These are phyloP conservation scores for Calycina marina DNA, from an alignment of 2,329 filamentous ascomycete genomes.

Conservation along the genomic window DNA sequence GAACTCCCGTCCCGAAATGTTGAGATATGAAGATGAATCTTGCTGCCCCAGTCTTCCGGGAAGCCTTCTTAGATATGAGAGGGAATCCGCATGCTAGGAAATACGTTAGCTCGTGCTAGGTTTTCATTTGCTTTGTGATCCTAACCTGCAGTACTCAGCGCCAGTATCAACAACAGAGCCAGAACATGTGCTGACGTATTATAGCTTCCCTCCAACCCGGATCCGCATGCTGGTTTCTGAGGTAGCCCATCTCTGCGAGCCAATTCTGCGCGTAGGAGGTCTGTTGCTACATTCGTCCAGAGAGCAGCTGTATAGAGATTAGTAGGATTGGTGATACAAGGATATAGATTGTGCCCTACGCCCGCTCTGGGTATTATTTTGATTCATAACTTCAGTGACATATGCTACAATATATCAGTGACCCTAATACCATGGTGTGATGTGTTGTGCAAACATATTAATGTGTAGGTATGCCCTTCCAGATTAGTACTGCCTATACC, in stretches of 20 bases:
- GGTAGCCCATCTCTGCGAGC: slow-evolving; percentile 30
- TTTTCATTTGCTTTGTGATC: slow-evolving; percentile 2
- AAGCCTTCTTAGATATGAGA: slow-evolving; percentile 20
- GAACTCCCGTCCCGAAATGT: slow-evolving; percentile 68
- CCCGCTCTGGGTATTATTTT: not conserved
- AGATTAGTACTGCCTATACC: too few species aligned
- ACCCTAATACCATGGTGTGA: slow-evolving; percentile 1
- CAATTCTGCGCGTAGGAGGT: slow-evolving; percentile 33
- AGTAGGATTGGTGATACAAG: not conserved
- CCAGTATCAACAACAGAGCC: slow-evolving; percentile 41
- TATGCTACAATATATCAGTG: not conserved
- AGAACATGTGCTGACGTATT: slow-evolving; percentile 40
- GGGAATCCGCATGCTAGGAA: slow-evolving; percentile 23
- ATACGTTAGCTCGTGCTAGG: slow-evolving; percentile 4
- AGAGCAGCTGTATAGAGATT: not conserved
- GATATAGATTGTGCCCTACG: not conserved
- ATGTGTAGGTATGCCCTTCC: not conserved
- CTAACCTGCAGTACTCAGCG: slow-evolving; percentile 35
- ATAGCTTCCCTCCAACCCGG: slow-evolving; percentile 33
- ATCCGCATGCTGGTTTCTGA: slow-evolving; percentile 35
- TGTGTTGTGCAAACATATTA: not conserved
- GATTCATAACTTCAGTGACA: not conserved
- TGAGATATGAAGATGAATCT: slow-evolving; percentile 38
- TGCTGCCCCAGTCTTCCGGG: slow-evolving; percentile 14
- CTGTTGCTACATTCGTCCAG: slow-evolving; percentile 7